Evolutionary conservation across 2,329 filamentous ascomycete genomes (phyloP).

Genomic region (Akanthomyces muscarius): DNA sequence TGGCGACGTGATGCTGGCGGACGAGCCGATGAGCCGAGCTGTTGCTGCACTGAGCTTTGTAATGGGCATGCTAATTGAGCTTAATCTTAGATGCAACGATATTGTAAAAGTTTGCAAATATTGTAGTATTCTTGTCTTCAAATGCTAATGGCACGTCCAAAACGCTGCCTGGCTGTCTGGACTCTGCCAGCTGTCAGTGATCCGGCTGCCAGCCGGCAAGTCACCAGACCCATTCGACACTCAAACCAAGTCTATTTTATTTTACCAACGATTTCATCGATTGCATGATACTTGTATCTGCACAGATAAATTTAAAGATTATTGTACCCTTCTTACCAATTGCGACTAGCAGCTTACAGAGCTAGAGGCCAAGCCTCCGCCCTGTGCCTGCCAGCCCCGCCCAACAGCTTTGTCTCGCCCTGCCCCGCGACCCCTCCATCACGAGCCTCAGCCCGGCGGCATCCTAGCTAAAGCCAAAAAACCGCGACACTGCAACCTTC

Average conservation of each 20-base stretch:
- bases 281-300: neutral
- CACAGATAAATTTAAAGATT: neutral
- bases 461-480: neutral
- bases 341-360: neutral
- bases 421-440: constrained; percentile 13
- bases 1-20: constrained; percentile 56
- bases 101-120: neutral
- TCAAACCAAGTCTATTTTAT: neutral
- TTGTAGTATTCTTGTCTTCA: neutral
- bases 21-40: constrained; percentile 56
- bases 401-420: neutral
- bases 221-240: neutral
- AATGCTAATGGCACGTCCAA: neutral
- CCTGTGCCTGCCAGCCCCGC: neutral
- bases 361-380: neutral
- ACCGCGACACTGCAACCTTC: neutral
- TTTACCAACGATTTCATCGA: neutral
- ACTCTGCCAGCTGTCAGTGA: neutral
- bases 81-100: neutral
- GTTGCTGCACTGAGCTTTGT: constrained; percentile 44
- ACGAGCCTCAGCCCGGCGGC: neutral
- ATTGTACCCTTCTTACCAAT: neutral
- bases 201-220: neutral
- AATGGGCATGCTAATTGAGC: constrained; percentile 42
- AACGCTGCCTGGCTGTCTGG: neutral